Base-by-base conservation (phyloP, 441 rosid genomes). In the Biscutella laevigata region DNA sequence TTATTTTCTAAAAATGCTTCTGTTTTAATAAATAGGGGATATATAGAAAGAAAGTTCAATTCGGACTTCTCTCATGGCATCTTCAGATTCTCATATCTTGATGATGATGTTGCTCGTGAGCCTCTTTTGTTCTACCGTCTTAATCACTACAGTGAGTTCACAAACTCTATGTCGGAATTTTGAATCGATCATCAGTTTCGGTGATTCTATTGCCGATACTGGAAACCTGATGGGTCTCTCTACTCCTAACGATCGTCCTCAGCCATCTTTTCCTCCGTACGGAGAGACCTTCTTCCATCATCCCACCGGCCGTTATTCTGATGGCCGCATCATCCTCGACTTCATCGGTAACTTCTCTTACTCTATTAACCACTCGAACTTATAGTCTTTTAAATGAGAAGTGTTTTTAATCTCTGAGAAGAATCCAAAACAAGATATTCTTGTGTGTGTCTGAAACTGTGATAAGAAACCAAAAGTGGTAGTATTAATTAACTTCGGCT, bases 121-220 rank as follows among this genome's bases (percentile, higher is more conserved):
- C 38, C 8, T 49, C 11, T 0, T 20, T 20, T 6, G 20, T 11
- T 12, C 29, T 32, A 32, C 7, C 11, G 1, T 49, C 7, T 22
- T 20, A 6, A 9, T 20, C 19, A 49, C 54, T 20, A 12, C 11
- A 6, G 28, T 49, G 17, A 49, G n/a, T 17, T 20, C 40, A 7
- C 28, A 32, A 11, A 14, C 39, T 4, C 25, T 13, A 4, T 49
- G 62, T 16, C 52, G 2, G 5, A 43, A 24, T 27, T 57, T 56
- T 34, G 13, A 57, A 3, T 64, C 69, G 10, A 64, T 64, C 59
- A 57, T 64, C 8, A 64, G 69, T 35, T 64, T 64, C 20, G 69
- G 64, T 0, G 64, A 64, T 27, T 64, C 69, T 0, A 34, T 42
- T 20, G 64, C 64, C 21, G 69, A 57, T 33, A 64, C 69, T 0